Evolutionary conservation across 805 yeast genomes (phyloP).

Genomic region (Candida hungchunana): DNA sequence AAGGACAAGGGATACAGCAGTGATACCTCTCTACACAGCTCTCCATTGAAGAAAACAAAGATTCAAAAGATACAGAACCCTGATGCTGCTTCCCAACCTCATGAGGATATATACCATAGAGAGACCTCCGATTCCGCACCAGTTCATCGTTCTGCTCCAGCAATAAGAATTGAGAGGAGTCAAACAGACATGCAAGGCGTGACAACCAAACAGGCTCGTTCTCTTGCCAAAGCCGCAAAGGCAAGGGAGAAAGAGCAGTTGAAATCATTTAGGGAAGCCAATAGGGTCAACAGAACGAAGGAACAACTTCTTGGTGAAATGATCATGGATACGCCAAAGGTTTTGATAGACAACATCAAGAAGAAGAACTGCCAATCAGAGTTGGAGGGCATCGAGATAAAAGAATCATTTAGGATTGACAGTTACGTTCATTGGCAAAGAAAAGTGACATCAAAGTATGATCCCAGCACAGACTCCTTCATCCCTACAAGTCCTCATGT

Average conservation of each 20-base stretch:
- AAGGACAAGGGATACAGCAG: too few species aligned
- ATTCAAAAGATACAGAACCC: too few species aligned
- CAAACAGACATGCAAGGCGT: not conserved
- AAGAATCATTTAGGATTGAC: constrained; percentile 17
- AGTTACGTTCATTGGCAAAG: constrained; percentile 46
- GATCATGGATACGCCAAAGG: constrained; percentile 38
- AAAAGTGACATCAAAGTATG: constrained; percentile 44
- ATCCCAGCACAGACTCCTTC: constrained; percentile 44
- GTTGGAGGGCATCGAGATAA: constrained; percentile 25
- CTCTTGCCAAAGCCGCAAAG: constrained; percentile 1
- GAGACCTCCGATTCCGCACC: too few species aligned
- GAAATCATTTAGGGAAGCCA: constrained; percentile 29
- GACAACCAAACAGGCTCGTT: constrained; percentile 2
- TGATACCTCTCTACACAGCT: too few species aligned
- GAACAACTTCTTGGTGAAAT: constrained; percentile 50
- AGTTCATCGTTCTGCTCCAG: too few species aligned
- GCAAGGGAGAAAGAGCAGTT: constrained; percentile 9
- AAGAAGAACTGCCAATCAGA: constrained; percentile 21
- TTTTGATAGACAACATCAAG: constrained; percentile 28
- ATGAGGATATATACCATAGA: too few species aligned
- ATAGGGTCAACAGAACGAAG: constrained; percentile 39
- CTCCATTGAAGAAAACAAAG: too few species aligned
- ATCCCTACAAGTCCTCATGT: constrained; percentile 44
- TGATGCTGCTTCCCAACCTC: too few species aligned
- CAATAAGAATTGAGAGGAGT: too few species aligned